phyloP scores from a whole-genome alignment of 345 rosid species.

The Linum lewisii region DNA sequence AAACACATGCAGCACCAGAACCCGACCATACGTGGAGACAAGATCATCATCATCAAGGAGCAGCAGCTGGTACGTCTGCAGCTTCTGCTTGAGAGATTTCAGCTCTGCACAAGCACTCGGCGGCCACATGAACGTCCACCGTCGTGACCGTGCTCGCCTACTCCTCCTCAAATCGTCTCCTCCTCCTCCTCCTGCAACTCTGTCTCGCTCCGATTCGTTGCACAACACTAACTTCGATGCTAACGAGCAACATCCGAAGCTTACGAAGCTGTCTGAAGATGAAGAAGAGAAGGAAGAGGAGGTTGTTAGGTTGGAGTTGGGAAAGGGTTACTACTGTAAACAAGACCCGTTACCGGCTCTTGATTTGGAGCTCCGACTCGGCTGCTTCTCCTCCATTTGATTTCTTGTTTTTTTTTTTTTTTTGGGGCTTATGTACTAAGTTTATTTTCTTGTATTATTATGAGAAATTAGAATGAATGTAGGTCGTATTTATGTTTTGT shows the following conservation, averaged over 20 bases:
- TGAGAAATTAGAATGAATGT: too few relatives aligned
- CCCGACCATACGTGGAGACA: too few relatives aligned
- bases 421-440: too few relatives aligned
- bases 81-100: slow-evolving; percentile 47
- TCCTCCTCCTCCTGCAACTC: slow-evolving; percentile 15
- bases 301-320: slow-evolving; percentile 37
- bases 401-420: too few relatives aligned
- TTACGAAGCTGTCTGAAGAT: slow-evolving; percentile 7
- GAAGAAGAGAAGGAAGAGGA: slow-evolving; percentile 23
- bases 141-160: slow-evolving; percentile 46
- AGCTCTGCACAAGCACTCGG: slow-evolving; percentile 69
- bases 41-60: too few relatives aligned
- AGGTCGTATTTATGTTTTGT: too few relatives aligned
- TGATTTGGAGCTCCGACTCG: slow-evolving; percentile 72
- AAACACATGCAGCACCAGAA: background rate
- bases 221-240: too few relatives aligned
- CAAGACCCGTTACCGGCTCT: slow-evolving; percentile 32
- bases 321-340: slow-evolving; percentile 21
- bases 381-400: slow-evolving; percentile 14
- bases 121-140: slow-evolving; percentile 73
- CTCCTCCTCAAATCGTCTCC: slow-evolving; percentile 22
- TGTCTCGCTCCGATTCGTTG: background rate
- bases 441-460: too few relatives aligned
- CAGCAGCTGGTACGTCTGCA: slow-evolving; percentile 27
- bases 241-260: background rate